phyloP scores from a whole-genome alignment of 345 rosid genomes.

The Schrenkiella parvula region DNA sequence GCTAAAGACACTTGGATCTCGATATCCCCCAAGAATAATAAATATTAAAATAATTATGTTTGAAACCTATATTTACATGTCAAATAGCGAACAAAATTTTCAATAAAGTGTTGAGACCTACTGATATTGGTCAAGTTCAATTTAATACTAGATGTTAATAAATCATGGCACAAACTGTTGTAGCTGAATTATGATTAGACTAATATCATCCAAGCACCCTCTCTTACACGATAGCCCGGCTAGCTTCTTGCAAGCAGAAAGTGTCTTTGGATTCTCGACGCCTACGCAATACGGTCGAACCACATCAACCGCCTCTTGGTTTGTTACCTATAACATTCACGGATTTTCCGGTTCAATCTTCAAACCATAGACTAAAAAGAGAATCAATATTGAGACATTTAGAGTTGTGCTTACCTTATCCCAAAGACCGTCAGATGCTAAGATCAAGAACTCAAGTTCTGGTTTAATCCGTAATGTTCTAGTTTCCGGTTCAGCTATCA shows the following conservation, averaged over 20 bases:
- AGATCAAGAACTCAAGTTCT: slow-evolving; percentile 67
- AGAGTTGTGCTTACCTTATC: slow-evolving; percentile 53
- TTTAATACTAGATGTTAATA: slow-evolving; percentile 11
- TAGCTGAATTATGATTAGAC: slow-evolving; percentile 66
- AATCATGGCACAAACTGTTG: slow-evolving; percentile 31
- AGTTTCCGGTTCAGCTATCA: slow-evolving; percentile 87
- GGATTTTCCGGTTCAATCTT: not conserved
- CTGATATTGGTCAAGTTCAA: slow-evolving; percentile 3
- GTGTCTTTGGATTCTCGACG: slow-evolving; percentile 37
- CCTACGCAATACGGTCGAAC: slow-evolving; percentile 51
- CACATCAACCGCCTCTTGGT: slow-evolving; percentile 87
- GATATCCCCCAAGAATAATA: not conserved
- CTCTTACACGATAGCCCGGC: slow-evolving; percentile 66
- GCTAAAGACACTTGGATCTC: not conserved
- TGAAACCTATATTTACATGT: slow-evolving; percentile 11
- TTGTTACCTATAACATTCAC: slow-evolving; percentile 47
- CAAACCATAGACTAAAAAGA: not conserved
- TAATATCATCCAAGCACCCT: slow-evolving; percentile 73
- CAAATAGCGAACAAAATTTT: slow-evolving; percentile 8
- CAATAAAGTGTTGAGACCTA: not conserved
- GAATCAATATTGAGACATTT: not conserved
- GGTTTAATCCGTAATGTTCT: slow-evolving; percentile 45
- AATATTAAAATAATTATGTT: not conserved
- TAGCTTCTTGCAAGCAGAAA: slow-evolving; percentile 72
- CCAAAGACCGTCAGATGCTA: slow-evolving; percentile 99